Conservation (phyloP, 176 grass and related monocot species). For the Eragrostis nindensis region DNA sequence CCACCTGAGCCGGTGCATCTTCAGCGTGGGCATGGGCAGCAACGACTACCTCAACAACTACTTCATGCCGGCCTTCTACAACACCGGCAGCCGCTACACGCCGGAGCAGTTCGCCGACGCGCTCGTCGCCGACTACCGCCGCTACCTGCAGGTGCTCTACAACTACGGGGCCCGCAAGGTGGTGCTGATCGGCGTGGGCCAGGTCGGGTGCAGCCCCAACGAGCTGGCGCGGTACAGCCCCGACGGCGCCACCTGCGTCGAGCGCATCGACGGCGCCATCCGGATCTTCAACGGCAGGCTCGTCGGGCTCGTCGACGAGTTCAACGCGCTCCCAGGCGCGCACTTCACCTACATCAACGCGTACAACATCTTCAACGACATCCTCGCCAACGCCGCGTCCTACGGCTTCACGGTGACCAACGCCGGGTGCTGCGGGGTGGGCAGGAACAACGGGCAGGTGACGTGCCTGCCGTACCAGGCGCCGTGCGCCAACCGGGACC, state of each 20-base stretch:
- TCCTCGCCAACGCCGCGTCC: constrained; percentile 49
- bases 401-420: constrained; percentile 68
- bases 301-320: constrained; percentile 62
- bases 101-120: constrained; percentile 63
- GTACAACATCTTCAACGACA: constrained; percentile 78
- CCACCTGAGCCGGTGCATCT: constrained; percentile 89
- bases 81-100: constrained; percentile 63
- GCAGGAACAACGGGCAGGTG: constrained; percentile 96
- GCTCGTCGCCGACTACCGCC: constrained; percentile 73
- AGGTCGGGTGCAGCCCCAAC: constrained; percentile 90
- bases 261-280: constrained; percentile 75
- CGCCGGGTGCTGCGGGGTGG: constrained; percentile 90
- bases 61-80: constrained; percentile 96
- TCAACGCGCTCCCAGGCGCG: constrained; percentile 72
- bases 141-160: constrained; percentile 68
- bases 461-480: constrained; percentile 89
- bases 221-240: constrained; percentile 71
- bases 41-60: constrained; percentile 99
- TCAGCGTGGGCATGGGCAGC: constrained; percentile 92
- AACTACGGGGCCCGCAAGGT: constrained; percentile 89
- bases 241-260: constrained; percentile 72
- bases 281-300: constrained; percentile 73
- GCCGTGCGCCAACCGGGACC: constrained; percentile 70
- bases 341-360: constrained; percentile 95
- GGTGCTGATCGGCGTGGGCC: constrained; percentile 75